A percentile compares a stretch with the other conserved stretches of the same genome.
Evolutionary conservation across 768 basidiomycete species (phyloP).

Genomic region (Panaeolus cyanescens): DNA sequence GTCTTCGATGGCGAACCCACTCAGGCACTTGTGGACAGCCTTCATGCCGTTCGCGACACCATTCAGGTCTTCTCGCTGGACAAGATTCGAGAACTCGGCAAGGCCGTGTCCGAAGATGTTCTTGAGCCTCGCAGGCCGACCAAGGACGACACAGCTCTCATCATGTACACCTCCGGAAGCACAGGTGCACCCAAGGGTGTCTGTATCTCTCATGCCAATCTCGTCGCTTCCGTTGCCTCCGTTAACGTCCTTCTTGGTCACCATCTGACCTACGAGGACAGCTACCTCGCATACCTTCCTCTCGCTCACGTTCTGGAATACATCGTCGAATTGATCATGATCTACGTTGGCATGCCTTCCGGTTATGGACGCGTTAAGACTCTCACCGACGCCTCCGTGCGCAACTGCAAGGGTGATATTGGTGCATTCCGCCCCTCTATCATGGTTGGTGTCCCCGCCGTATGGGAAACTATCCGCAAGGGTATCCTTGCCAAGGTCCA

Average conservation of each 20-base stretch:
- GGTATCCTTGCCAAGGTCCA: conserved; percentile 87
- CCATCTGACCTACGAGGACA: conserved; percentile 59
- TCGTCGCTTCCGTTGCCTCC: conserved; percentile 86
- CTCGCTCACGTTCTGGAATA: conserved; percentile 96
- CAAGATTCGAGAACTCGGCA: conserved; percentile 72
- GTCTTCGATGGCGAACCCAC: conserved; percentile 82
- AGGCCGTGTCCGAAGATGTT: conserved; percentile 49
- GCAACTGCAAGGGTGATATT: conserved; percentile 86
- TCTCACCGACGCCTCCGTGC: conserved; percentile 90
- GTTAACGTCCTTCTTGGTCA: conserved; percentile 72
- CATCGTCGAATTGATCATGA: conserved; percentile 81
- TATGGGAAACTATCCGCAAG: conserved; percentile 98
- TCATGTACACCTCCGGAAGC: conserved; percentile 81
- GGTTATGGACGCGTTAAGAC: conserved; percentile 97
- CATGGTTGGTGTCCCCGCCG: conserved; percentile 93
- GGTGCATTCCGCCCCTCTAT: conserved; percentile 81
- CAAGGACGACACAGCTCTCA: conserved; percentile 46
- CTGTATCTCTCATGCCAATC: conserved; percentile 82
- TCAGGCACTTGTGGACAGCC: conserved; percentile 53
- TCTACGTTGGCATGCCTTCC: conserved; percentile 75
- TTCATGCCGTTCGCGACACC: conserved; percentile 55
- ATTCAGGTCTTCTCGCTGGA: conserved; percentile 67
- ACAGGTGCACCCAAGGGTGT: conserved; percentile 97
- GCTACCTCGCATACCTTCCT: conserved; percentile 88
- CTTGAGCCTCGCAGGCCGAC: conserved; percentile 50